Base-by-base conservation (phyloP, 1,139 yeast species). In the Hyphopichia buzzinii region DNA sequence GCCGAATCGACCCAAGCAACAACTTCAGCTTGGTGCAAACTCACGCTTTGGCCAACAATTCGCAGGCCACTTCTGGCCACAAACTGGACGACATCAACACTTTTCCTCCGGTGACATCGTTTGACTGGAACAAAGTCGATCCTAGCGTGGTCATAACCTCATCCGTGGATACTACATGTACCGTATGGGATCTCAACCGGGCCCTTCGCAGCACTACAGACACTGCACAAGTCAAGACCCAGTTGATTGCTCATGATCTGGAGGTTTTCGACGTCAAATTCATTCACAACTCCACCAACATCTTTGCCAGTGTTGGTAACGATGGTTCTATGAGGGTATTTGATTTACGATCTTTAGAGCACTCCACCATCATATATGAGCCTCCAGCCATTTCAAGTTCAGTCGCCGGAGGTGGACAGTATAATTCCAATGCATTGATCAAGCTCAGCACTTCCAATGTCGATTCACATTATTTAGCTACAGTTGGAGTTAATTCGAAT, bases 321-420 rank as follows among this genome's bases (percentile, higher is more conserved):
- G 98, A 92, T 62, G 98, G 98, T 1, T 84, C 95, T 14, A 88
- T 90, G 59, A 71, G 98, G 36, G 84, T 92, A 17, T 92, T 92
- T 61, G 98, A 92, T 55, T 70, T 92, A 43, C 67, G 98, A 41
- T 77, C 94, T 13, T 67, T 92, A 36, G 97, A 94, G 45, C 97
- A 90, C 58, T 86, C 96, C 10, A 92, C 98, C 2, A 92, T 92
- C 45, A 84, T 92, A 19, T 92, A 88, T 57, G 98, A 92, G 53
- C 76, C 74, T 3, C 35, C 62, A 17, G 38, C 44, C 3, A 16
- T 52, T 14, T 14, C 36, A 26, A 23, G 41, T 26, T 30, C 45
- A 22, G 29, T 37, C 23, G 21, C 33, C 6, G 31, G 30, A 23
- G 29, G 32, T 23, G 29, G 36, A 4, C 29, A 37, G 24, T 49